Base-by-base conservation (phyloP, 2,329 filamentous ascomycete species). In the Sarocladium oryzae region DNA sequence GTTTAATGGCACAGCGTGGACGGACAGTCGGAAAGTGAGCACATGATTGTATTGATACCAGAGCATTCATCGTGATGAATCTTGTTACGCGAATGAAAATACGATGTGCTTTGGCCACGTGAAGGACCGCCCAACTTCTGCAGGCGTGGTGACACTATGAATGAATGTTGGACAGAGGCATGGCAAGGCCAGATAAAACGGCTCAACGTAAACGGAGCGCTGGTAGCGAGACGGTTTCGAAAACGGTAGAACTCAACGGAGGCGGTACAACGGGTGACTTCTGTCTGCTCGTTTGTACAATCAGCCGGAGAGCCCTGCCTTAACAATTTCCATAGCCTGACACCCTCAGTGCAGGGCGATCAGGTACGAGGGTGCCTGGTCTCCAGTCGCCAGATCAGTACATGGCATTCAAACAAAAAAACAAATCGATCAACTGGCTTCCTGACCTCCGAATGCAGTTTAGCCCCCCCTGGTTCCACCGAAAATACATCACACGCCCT, bases 1-100 rank as follows among this genome's bases (percentile, higher is more conserved):
- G 40, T 43, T 43, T 43, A 43, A 11, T 8, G 40, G 40, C 40
- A 43, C 21, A 43, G 40, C 16, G 21, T 7, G 8, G 40, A 32
- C 9, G 26, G 33, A 36, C 7, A 40, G n/a, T 40, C 8, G 40
- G n/a, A n/a, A n/a, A n/a, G 15, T 21, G 37, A 20, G 8, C 21
- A 24, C 10, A 21, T 11, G n/a, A 4, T 45, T 48, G 43, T 48
- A 48, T 48, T 48, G 43, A 48, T 48, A 48, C 43, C 43, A 48
- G 28, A 48, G 43, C 43, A 48, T 48, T 24, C 43, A 48, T 48
- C 43, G 43, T 33, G 43, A 33, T 21, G 24, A 48, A 13, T 4
- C 6, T 11, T 48, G 43, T 48, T 48, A 48, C 33, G 33, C 43
- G 28, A 48, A 48, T n/a, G 43, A 48, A 9, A 16, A 21, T 32